Conservation (phyloP, 352 stramenopile genomes). For the Globisporangium barbulae region DNA sequence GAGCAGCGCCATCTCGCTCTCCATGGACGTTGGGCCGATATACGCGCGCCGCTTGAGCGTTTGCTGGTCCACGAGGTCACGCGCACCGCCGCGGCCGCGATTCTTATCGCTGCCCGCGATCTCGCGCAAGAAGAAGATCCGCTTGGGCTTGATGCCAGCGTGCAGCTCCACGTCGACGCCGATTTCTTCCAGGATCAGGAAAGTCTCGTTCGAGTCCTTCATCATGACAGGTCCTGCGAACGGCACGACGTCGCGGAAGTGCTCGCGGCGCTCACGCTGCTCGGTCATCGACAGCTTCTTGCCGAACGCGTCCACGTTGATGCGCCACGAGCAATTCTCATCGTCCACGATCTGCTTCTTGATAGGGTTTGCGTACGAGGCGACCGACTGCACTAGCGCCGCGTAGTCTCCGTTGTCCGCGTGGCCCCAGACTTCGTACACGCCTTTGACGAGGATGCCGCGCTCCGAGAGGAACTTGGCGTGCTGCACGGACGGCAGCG, state of each 20-base stretch:
- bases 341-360: slow-evolving; percentile 52
- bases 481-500: slow-evolving; percentile 48
- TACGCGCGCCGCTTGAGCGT: slow-evolving; percentile 94
- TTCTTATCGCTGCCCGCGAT: slow-evolving; percentile 72
- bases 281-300: slow-evolving; percentile 77
- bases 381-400: slow-evolving; percentile 46
- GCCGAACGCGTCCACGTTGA: slow-evolving; percentile 74
- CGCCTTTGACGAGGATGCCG: slow-evolving; percentile 77
- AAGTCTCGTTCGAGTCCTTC: slow-evolving; percentile 63
- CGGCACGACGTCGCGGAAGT: slow-evolving; percentile 50
- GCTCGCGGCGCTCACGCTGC: slow-evolving; percentile 44
- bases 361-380: slow-evolving; percentile 25
- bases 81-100: slow-evolving; percentile 54
- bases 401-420: slow-evolving; percentile 33
- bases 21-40: slow-evolving; percentile 97
- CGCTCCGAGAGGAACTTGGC: slow-evolving; percentile 79
- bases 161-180: slow-evolving; percentile 47
- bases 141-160: slow-evolving; percentile 36
- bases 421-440: slow-evolving; percentile 79
- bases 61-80: slow-evolving; percentile 87
- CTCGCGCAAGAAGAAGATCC: slow-evolving; percentile 70
- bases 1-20: slow-evolving; percentile 95
- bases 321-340: slow-evolving; percentile 56
- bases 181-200: slow-evolving; percentile 74
- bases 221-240: slow-evolving; percentile 73